phyloP scores from a whole-genome alignment of 164 flowering plant species.

The Magnolia changhungtana region DNA sequence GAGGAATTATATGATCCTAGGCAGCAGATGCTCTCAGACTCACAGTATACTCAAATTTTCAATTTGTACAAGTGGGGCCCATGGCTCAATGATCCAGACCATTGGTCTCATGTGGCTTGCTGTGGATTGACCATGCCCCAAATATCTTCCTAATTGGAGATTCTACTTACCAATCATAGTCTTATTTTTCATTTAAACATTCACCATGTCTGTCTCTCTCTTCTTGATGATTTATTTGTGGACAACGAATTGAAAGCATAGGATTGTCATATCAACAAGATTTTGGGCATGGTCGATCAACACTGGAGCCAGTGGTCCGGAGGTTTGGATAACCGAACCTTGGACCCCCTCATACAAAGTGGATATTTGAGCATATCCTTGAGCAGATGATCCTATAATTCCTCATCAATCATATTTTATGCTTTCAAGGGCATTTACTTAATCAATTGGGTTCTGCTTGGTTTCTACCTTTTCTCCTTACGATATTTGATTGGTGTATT shows the following conservation, averaged over 20 bases:
- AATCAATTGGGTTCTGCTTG: not conserved
- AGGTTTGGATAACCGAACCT: not conserved
- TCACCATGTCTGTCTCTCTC: not conserved
- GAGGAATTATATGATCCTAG: too few relatives aligned
- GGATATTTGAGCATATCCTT: not conserved
- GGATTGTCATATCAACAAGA: not conserved
- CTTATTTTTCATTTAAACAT: not conserved
- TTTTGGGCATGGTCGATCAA: not conserved
- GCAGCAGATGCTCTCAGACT: too few relatives aligned
- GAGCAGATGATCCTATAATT: not conserved
- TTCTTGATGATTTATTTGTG: not conserved
- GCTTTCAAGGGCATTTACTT: not conserved
- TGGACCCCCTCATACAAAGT: not conserved
- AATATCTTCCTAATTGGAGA: not conserved
- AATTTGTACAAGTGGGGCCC: not conserved
- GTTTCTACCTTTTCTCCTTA: not conserved
- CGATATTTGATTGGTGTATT: slow-evolving; percentile 8
- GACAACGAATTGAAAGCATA: not conserved
- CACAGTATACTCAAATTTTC: not conserved
- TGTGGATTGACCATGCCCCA: not conserved
- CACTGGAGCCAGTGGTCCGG: not conserved
- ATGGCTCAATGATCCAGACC: not conserved
- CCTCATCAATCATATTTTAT: not conserved
- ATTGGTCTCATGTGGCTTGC: not conserved
- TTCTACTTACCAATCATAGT: not conserved